These are phyloP conservation scores for Fusarium newnesense DNA, from an alignment of 2,329 filamentous ascomycete genomes.

Conservation along the genomic window DNA sequence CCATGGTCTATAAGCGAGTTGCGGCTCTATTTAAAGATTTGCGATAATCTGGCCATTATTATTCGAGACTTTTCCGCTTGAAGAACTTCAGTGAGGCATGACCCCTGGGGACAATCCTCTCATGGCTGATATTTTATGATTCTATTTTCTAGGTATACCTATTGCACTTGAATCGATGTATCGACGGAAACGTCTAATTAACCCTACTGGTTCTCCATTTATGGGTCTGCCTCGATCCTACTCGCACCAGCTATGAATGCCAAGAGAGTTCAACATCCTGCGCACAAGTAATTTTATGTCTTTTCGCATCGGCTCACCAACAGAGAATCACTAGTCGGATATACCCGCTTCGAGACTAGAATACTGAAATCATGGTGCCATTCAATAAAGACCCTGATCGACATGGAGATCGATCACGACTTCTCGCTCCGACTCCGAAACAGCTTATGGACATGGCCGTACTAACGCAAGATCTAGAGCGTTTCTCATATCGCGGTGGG, in stretches of 20 bases:
- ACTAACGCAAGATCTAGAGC: slow-evolving; percentile 3
- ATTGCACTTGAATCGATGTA: not conserved
- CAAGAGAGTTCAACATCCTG: slow-evolving; percentile 5
- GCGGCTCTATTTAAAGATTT: slow-evolving; percentile 1
- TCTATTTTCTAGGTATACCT: not conserved
- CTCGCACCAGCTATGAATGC: slow-evolving; percentile 17
- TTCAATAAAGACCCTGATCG: slow-evolving; percentile 34
- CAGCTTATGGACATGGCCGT: not conserved
- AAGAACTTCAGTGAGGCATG: slow-evolving; percentile 1
- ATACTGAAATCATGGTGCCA: not conserved
- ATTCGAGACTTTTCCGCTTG: slow-evolving; percentile 37
- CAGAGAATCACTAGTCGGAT: slow-evolving; percentile 1
- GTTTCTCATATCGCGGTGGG: not conserved
- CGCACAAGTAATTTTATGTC: not conserved
- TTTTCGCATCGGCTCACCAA: slow-evolving; percentile 3
- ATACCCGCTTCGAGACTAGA: slow-evolving; percentile 4
- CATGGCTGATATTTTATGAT: not conserved
- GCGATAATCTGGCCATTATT: slow-evolving; percentile 4
- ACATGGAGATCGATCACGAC: slow-evolving; percentile 5
- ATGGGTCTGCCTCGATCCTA: slow-evolving; percentile 25
- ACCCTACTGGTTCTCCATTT: not conserved
- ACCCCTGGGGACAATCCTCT: not conserved
- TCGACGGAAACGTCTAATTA: slow-evolving; percentile 1
- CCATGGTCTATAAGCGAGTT: not conserved
- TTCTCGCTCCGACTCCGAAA: not conserved